Base-by-base conservation (phyloP, 108 stramenopile species). In the Cyclotella kingstonii region DNA sequence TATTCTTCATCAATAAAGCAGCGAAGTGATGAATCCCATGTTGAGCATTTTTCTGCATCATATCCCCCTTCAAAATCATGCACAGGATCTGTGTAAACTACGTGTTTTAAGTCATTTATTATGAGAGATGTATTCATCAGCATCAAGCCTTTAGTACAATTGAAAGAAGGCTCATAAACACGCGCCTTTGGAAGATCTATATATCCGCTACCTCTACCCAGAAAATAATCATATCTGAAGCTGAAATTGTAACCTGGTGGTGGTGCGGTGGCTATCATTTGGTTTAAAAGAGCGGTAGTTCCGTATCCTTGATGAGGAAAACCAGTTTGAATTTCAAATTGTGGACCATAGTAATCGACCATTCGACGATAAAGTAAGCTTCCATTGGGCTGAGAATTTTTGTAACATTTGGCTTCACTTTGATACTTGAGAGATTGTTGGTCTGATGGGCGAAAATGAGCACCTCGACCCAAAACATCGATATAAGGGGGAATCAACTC, bases 401-500 rank as follows among this genome's bases (percentile, higher is more conserved):
- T 61, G 70, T 90, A 94, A 65, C 93, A 94, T 54, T 84, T 75
- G 15, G 86, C 87, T 38, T 39, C 14, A 19, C 35, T 53, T 66
- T 78, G 77, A 54, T 84, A 85, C 44, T 73, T 80, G 19, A 81
- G 35, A 41, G 77, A 73, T 51, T 68, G 54, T 3, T 79, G 47
- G 28, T 85, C 66, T 8, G 84, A 77, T 8, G 70, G 25, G 3
- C 89, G 84, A 35, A 92, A 78, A 19, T 79, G 72, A 31, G 86
- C 68, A 19, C 91, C 89, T 14, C 87, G 70, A 14, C 91, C 91
- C 26, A 86, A 56, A 34, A 84, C 66, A 57, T 93, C 91, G 15
- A 90, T 90, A 30, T 83, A 90, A 17, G 91, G 91, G 12, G 86
- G 88, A 7, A 87, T 47, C 7, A 93, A 55, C 67, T 90, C 91